Evolutionary conservation across 345 rosid genomes (phyloP).

Genomic region (Populus euphratica): DNA sequence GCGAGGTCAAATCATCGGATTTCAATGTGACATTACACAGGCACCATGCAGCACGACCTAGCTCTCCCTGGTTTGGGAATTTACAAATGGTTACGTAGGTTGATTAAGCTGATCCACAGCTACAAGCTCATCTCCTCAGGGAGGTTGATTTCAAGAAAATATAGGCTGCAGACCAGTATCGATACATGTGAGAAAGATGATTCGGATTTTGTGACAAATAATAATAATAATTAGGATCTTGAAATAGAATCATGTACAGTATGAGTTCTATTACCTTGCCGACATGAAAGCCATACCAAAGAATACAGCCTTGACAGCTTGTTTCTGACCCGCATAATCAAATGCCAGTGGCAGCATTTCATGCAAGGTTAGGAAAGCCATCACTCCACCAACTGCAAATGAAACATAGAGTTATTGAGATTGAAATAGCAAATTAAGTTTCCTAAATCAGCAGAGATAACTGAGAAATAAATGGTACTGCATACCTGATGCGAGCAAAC

Average conservation of each 20-base stretch:
- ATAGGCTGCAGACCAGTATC: constrained; percentile 51
- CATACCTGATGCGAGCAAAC: constrained; percentile 85
- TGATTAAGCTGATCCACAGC: constrained; percentile 2
- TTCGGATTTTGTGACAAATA: not conserved
- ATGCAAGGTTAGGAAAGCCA: constrained; percentile 96
- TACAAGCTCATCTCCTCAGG: constrained; percentile 69
- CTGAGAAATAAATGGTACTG: not conserved
- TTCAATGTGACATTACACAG: not conserved
- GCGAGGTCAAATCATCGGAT: not conserved
- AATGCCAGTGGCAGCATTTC: constrained; percentile 98
- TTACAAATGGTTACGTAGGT: constrained; percentile 2
- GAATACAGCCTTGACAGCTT: constrained; percentile 96
- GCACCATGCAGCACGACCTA: not conserved
- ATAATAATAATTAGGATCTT: not conserved
- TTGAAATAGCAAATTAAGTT: not conserved
- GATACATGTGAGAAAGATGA: not conserved
- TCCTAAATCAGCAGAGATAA: not conserved
- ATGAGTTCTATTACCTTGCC: constrained; percentile 63
- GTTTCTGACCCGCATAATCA: constrained; percentile 98
- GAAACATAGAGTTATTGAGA: constrained; percentile 4
- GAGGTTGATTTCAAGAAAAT: constrained; percentile 76
- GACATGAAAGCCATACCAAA: constrained; percentile 99
- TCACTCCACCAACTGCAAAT: constrained; percentile 90
- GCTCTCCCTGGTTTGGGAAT: not conserved
- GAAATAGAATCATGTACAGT: not conserved